These are phyloP conservation scores for Adenanthera pavonina DNA, from an alignment of 306 rosid genomes.

Conservation along the genomic window DNA sequence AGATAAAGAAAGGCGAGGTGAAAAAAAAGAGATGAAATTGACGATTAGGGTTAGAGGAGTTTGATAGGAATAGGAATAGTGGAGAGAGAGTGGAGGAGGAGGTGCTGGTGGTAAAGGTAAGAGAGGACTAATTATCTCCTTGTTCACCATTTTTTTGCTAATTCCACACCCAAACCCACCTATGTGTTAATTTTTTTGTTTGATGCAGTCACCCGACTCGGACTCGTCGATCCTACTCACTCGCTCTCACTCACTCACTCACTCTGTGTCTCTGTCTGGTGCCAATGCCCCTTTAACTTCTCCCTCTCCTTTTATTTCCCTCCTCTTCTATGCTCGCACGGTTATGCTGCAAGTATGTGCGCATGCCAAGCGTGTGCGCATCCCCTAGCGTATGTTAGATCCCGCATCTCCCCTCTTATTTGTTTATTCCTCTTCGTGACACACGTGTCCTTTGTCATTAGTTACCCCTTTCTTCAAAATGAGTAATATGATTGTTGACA, in stretches of 20 bases:
- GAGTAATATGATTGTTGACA: background rate
- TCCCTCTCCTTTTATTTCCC: slow-evolving; percentile 27
- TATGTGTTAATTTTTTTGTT: slow-evolving; percentile 43
- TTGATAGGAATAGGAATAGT: slow-evolving; percentile 41
- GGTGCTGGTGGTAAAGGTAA: slow-evolving; percentile 43
- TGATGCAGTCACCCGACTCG: slow-evolving; percentile 41
- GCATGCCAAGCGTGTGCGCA: slow-evolving; percentile 46
- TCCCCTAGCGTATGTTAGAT: slow-evolving; percentile 7
- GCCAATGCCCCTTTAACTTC: slow-evolving; percentile 23
- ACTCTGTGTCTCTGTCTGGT: slow-evolving; percentile 28
- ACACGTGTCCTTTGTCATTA: slow-evolving; percentile 33
- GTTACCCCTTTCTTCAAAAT: background rate
- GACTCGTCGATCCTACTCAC: slow-evolving; percentile 43
- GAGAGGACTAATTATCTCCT: slow-evolving; percentile 58
- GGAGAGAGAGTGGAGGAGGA: slow-evolving; percentile 49
- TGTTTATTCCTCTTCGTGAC: background rate
- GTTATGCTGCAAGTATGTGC: slow-evolving; percentile 64
- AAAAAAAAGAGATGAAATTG: slow-evolving; percentile 23
- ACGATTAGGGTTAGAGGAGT: slow-evolving; percentile 48
- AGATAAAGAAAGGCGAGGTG: slow-evolving; percentile 13
- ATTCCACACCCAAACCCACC: slow-evolving; percentile 58
- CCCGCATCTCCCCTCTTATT: background rate
- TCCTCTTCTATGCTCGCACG: slow-evolving; percentile 44
- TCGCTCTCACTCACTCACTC: slow-evolving; percentile 35
- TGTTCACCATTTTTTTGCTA: slow-evolving; percentile 77